Evolutionary conservation across 345 rosid species (phyloP), one percentile per base, ranked within the genome.

Genomic region (Brassica nigra): DNA sequence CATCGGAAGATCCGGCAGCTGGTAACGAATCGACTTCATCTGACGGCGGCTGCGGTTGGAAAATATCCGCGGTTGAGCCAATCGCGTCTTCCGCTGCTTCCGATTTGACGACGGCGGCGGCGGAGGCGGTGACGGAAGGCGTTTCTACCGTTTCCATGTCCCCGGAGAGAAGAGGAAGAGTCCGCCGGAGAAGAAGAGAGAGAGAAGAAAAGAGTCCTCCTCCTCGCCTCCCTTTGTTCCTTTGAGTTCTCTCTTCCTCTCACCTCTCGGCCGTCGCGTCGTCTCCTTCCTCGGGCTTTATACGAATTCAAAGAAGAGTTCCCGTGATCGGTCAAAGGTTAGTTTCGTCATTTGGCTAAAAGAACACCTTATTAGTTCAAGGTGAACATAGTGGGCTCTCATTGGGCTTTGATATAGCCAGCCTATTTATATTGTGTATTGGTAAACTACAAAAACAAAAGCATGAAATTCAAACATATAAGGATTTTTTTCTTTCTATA

Each of bases 1-100:
- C 75, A 29, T 79, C 90, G 3, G 82, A 80, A 64, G 86, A 82
- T 75, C 83, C 89, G 68, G 20, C 0, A 58, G 71, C 78, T 33
- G 78, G 71, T 39, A 75, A 28, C 49, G 78, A 62, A 70, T 82
- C 87, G 16, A 77, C 71, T 74, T 62, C 84, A 15, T 10, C 61
- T 2, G 23, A 68, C 36, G 83, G 78, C 76, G 84, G 68, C 3
- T 57, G 73, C 75, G 75, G 73, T 3, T 61, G 57, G 15, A 62
- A 54, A 44, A 34, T 5, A 54, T 31, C 73, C 6, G 16, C 65
- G 49, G 70, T 11, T 27, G 68, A 76, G 34, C 20, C 68, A 44
- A 31, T 61, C 12, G 74, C 59, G 65, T 64, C 33, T 54, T 52
- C 76, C 18, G 71, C 18, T 74, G 7, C 58, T 30, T 47, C 83